Base-by-base conservation (phyloP, 768 basidiomycete species). In the Lentinula aciculospora region DNA sequence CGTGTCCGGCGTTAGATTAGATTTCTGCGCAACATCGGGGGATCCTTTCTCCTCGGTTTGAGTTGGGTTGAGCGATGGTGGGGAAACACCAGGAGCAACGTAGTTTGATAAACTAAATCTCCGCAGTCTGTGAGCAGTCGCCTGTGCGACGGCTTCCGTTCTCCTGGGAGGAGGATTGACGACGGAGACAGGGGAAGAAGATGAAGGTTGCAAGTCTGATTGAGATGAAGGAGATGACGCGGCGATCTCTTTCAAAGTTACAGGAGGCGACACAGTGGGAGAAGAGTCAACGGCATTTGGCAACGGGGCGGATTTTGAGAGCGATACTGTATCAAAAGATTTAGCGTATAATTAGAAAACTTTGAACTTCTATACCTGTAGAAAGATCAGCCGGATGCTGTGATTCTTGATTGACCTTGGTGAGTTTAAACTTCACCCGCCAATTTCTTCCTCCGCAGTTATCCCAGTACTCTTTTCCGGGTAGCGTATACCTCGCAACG, bases 381-480 rank as follows among this genome's bases (percentile, higher is more conserved):
- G 54, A 3, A 13, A 45, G n/a, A 45, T n/a, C 54, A 2, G 28
- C 28, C 29, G 48, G 28, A 4, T 44, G 19, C 8, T 44, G 42
- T 21, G 12, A 3, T 21, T 44, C 42, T 44, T 21, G 42, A 44
- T 53, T 25, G 15, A 5, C 36, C 6, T 37, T 37, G 23, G 23
- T 25, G 9, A 53, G 21, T 25, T 39, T 68, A 72, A 98, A 98
- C 25, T 71, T 76, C 53, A 97, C 73, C 25, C 80, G 74, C 74
- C 95, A 98, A 68, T 98, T 95, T 61, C 68, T 62, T 0, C 85
- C 86, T 3, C 63, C 71, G 63, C 96, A 96, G 68, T 94, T 95
- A 72, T 98, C 96, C 96, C 96, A 98, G 80, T 88, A 89, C 73
- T 98, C 95, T 1, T 81, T 81, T 9, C 46, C 56, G 17, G 44